Base-by-base conservation (phyloP, 2,329 filamentous ascomycete species). In the Exophiala calicioides region DNA sequence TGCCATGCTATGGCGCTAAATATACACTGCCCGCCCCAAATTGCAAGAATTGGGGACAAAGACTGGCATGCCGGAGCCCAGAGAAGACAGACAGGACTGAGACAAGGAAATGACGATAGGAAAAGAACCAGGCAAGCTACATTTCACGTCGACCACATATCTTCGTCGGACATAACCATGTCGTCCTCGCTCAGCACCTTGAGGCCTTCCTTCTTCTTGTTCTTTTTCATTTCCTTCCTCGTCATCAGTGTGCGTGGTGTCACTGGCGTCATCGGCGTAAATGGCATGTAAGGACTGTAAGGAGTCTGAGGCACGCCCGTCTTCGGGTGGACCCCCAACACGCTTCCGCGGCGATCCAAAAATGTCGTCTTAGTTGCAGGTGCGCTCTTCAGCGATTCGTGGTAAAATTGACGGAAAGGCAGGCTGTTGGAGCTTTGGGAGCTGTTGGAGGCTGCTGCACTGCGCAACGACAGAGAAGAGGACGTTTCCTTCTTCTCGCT, bases 241-340 rank as follows among this genome's bases (percentile, higher is more conserved):
- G 66, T 71, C 35, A 74, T 66, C 24, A 73, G 72, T n/a, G 47
- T 43, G 5, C 50, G 44, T 3, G 50, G 50, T 1, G 73, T 75
- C 31, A 76, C 62, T 1, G 73, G 73, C 1, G 73, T 76, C 16
- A 76, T 66, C 0, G 73, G 73, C 2, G 72, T 76, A 38, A 70
- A 72, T 1, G 73, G 73, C 69, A 74, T 75, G 48, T 76, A 76
- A 5, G 73, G 71, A 52, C 70, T 74, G 44, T 76, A 75, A 1
- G 73, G 73, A 0, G 71, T 74, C 4, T 57, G 57, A 5, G 73
- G 71, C 36, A 74, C 62, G 4, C 73, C 72, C 0, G 73, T 75
- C 31, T 69, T 63, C 1, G 71, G 71, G 5, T 69, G 70, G 5
- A 55, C 57, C 55, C 33, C 61, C 44, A 36, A 55, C 53, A 52